Evolutionary conservation across 768 basidiomycete species (phyloP).

Genomic region (Amyloporia xantha): DNA sequence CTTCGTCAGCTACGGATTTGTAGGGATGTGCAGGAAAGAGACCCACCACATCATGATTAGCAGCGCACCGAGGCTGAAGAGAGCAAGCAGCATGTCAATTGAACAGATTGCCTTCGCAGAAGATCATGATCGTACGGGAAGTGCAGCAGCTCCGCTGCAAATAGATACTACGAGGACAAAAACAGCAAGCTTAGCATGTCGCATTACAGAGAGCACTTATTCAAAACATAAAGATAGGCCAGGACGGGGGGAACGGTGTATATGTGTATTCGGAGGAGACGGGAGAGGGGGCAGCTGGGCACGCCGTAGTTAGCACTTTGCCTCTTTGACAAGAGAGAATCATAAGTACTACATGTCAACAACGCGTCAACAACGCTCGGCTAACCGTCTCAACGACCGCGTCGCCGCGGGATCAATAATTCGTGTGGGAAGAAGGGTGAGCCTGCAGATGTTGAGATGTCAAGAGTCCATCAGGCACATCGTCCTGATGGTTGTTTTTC

Average conservation of each 20-base stretch:
- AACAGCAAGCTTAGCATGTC: background rate
- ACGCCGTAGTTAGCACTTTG: too few relatives aligned
- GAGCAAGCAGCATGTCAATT: background rate
- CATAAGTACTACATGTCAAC: too few relatives aligned
- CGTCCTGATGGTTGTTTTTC: too few relatives aligned
- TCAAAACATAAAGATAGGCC: background rate
- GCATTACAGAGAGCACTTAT: background rate
- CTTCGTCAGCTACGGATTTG: too few relatives aligned
- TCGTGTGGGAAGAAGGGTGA: too few relatives aligned
- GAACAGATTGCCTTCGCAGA: background rate
- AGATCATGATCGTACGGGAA: background rate
- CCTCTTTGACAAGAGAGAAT: too few relatives aligned
- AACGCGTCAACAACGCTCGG: too few relatives aligned
- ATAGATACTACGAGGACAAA: slow-evolving; percentile 1
- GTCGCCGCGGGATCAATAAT: too few relatives aligned
- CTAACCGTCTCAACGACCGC: too few relatives aligned
- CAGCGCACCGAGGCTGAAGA: background rate
- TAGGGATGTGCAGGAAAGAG: too few relatives aligned
- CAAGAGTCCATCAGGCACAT: too few relatives aligned
- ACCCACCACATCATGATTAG: background rate
- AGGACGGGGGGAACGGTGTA: background rate
- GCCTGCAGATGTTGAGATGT: too few relatives aligned
- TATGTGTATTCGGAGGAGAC: background rate
- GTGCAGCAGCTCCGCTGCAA: background rate
- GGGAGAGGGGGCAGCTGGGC: background rate